Conservation (phyloP, 2,329 filamentous ascomycete species). For the Fusarium guadeloupense region DNA sequence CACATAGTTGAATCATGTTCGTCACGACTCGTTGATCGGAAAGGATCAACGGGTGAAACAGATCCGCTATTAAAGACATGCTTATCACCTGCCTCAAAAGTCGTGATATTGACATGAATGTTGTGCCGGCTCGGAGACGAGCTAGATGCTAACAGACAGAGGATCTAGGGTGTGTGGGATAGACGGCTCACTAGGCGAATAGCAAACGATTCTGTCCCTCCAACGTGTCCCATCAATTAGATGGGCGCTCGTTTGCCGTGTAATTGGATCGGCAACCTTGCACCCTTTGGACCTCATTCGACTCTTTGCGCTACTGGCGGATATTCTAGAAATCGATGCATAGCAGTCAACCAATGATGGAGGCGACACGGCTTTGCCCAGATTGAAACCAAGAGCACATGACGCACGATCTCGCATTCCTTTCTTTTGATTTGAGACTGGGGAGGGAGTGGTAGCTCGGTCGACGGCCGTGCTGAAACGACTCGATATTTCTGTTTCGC, state of each 20-base stretch:
- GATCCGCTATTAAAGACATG: slow-evolving; percentile 9
- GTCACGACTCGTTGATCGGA: slow-evolving; percentile 5
- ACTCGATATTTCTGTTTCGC: slow-evolving; percentile 30
- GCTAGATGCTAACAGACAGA: slow-evolving; percentile 33
- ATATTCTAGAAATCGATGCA: slow-evolving; percentile 47
- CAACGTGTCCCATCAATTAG: slow-evolving; percentile 22
- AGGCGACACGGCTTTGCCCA: slow-evolving; percentile 22
- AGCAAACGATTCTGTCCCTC: slow-evolving; percentile 25
- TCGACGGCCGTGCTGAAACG: slow-evolving; percentile 32
- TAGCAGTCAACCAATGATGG: slow-evolving; percentile 39
- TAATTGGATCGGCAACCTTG: slow-evolving; percentile 26
- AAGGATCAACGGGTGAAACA: slow-evolving; percentile 20
- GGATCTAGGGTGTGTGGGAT: slow-evolving; percentile 37
- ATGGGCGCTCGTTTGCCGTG: slow-evolving; percentile 26
- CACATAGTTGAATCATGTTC: slow-evolving; percentile 15
- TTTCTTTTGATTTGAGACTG: slow-evolving; percentile 23
- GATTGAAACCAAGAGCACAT: slow-evolving; percentile 39
- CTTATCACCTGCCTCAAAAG: slow-evolving; percentile 25
- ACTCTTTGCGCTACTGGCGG: slow-evolving; percentile 47
- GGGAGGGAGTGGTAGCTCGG: slow-evolving; percentile 32
- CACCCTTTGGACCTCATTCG: slow-evolving; percentile 35
- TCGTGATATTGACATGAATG: slow-evolving; percentile 25
- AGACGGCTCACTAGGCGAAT: slow-evolving; percentile 34
- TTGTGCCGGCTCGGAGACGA: slow-evolving; percentile 24
- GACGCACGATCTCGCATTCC: slow-evolving; percentile 39